Percentiles rank a stretch among this genome's conserved stretches.
Evolutionary conservation across 2,329 filamentous ascomycete genomes (phyloP).

Genomic region (Penicillium sp.): DNA sequence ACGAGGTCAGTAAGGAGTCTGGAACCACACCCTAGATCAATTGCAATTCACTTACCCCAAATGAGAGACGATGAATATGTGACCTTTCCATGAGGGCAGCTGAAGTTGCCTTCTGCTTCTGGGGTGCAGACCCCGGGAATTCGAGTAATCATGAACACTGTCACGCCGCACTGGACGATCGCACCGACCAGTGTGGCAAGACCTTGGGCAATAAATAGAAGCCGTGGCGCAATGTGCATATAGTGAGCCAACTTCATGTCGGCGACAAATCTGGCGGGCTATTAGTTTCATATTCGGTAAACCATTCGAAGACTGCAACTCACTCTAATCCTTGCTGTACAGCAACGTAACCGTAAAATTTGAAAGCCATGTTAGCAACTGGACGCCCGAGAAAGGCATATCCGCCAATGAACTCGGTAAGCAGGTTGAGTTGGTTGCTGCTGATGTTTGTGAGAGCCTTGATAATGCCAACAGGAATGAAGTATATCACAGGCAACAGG

Average conservation of each 20-base stretch:
- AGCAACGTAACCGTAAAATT: constrained; percentile 70
- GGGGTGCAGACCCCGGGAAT: constrained; percentile 55
- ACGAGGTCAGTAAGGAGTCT: neutral
- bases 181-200: constrained; percentile 53
- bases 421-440: constrained; percentile 51
- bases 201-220: constrained; percentile 55
- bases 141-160: constrained; percentile 51
- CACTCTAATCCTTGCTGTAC: constrained; percentile 62
- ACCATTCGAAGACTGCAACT: constrained; percentile 5
- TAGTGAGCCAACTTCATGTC: constrained; percentile 66
- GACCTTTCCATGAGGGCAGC: constrained; percentile 58
- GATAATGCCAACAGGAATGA: constrained; percentile 52
- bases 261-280: constrained; percentile 57
- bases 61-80: constrained; percentile 71
- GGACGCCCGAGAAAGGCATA: constrained; percentile 51
- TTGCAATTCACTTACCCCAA: constrained; percentile 60
- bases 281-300: neutral
- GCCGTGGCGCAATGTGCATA: constrained; percentile 49
- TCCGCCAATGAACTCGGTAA: constrained; percentile 53
- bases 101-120: constrained; percentile 61
- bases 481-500: constrained; percentile 48
- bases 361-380: constrained; percentile 64
- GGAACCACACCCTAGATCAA: neutral
- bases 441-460: constrained; percentile 53
- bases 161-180: constrained; percentile 53